Base-by-base conservation (phyloP, 495 filamentous ascomycete genomes). In the Parachaetomium inaequale region DNA sequence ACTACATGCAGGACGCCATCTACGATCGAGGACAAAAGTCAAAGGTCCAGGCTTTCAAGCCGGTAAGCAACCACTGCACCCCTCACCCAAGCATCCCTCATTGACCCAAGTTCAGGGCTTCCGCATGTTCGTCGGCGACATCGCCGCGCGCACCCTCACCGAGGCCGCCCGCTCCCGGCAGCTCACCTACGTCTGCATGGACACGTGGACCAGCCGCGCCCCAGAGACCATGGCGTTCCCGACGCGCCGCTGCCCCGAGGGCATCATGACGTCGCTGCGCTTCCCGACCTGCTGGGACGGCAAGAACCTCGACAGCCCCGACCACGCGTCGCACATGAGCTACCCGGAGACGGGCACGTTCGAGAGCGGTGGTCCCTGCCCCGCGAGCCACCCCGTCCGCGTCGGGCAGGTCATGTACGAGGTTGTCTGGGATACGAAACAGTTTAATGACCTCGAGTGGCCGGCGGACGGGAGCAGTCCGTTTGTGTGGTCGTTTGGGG, bases 401-500 rank as follows among this genome's bases (percentile, higher is more conserved):
- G 70, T 78, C 7, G 72, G 70, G 1, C 73, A 76, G 66, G 56
- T 78, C 0, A 71, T 76, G 25, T 75, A 74, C 55, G 75, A 78
- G 63, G 76, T 86, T 38, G 59, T 74, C 40, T 72, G 72, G 74
- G 68, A 74, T 31, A 76, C 74, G 2, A 63, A 63, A 10, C 51
- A 59, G 32, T 78, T 76, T 50, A 75, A 78, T 59, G 64, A 75
- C 58, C 57, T 56, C 32, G 60, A 50, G 40, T 80, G 78, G 75
- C 77, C 78, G 10, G 67, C 69, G 50, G 76, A 76, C 42, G 75
- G 74, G 47, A 72, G 63, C 45, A 75, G 79, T 55, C 79, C 78
- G 12, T 80, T 80, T 63, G 75, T 80, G 23, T 81, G 77, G 76
- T 73, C 68, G 38, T 75, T 74, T 54, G 76, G 75, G 23, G 69